Base-by-base conservation (phyloP, 2,329 filamentous ascomycete species). In the Drechslera avenae region DNA sequence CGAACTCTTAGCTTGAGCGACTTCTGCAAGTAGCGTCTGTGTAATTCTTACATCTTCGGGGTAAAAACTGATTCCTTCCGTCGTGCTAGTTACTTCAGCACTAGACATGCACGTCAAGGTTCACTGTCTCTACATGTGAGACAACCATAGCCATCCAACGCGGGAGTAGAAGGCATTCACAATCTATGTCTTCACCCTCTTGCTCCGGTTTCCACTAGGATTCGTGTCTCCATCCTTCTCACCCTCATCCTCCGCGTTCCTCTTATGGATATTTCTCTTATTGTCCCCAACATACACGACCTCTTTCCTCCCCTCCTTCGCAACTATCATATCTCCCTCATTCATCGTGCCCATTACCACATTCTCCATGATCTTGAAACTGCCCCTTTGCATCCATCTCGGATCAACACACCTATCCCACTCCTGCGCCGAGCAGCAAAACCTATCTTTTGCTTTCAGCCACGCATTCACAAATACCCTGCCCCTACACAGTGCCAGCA, bases 321-420 rank as follows among this genome's bases (percentile, higher is more conserved):
- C 28, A 16, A 40, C 4, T n/a, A 18, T 17, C n/a, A 13, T 13
- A 17, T 14, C 19, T 12, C 21, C 48, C 30, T 21, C 37, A 2
- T n/a, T 19, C 37, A 10, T n/a, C 5, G 18, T 40, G 1, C 48
- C 50, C 31, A 46, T 21, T 14, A 45, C 31, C 14, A 33, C 44
- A 17, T 50, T 35, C 8, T 61, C 14, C 4, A 57, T 36, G 7
- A 60, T 49, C 39, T 50, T 50, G 30, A 62, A 63, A 31, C 42
- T 59, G 1, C 33, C 50, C 18, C 14, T 3, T 17, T 47, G 47
- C n/a, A 60, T 35, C 39, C 45, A 59, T 26, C 53, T 16, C 33
- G 47, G 34, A 41, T 63, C 59, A 9, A 59, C 50, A 32, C 21
- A 46, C 28, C 10, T n/a, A 46, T 63, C 55, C 56, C 62, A 63